These are phyloP conservation scores for Epithele typhae DNA, from an alignment of 768 basidiomycete species.

Conservation along the genomic window DNA sequence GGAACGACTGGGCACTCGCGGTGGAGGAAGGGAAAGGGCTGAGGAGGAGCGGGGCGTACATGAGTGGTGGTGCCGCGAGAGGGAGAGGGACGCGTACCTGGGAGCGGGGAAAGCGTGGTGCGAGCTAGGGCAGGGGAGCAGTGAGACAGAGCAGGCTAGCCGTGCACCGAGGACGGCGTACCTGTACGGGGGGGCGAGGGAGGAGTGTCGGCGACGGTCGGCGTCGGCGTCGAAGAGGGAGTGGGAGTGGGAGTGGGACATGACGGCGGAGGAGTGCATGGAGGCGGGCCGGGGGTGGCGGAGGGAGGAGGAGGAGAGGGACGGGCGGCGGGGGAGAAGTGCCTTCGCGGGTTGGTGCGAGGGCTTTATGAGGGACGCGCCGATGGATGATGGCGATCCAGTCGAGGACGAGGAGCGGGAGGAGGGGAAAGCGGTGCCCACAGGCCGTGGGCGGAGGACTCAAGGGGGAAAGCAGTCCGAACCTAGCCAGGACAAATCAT, in stretches of 20 bases:
- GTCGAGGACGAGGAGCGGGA: too few species aligned
- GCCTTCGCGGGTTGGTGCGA: too few species aligned
- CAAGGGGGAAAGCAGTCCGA: too few species aligned
- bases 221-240: background rate
- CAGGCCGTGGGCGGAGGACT: too few species aligned
- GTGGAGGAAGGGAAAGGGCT: too few species aligned
- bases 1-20: too few species aligned
- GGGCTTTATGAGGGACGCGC: too few species aligned
- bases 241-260: background rate
- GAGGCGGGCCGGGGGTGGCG: background rate
- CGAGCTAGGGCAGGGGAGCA: background rate
- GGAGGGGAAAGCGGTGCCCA: too few species aligned
- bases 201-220: background rate
- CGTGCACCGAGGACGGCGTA: background rate
- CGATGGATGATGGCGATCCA: too few species aligned
- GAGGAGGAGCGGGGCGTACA: background rate
- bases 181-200: background rate
- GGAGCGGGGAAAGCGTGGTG: background rate
- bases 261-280: background rate
- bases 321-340: too few species aligned
- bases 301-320: background rate
- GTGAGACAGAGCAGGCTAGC: background rate
- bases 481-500: too few species aligned
- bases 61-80: background rate
- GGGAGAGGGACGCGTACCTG: background rate